Evolutionary conservation across 441 rosid genomes (phyloP).

Genomic region (Gossypium aridum): DNA sequence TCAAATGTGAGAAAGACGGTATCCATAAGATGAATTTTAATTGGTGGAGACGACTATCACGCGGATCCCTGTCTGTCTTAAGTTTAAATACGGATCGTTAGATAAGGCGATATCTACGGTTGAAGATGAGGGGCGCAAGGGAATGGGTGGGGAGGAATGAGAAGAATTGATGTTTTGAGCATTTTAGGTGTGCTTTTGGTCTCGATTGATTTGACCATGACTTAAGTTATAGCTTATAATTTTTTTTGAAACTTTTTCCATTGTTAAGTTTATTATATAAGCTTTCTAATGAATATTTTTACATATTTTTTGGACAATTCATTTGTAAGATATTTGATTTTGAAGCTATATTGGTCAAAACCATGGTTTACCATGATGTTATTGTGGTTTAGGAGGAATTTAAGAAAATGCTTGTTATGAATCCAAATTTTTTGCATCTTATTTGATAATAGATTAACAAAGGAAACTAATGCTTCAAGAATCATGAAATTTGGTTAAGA

Average conservation of each 20-base stretch:
- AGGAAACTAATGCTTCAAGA: conserved; percentile 20
- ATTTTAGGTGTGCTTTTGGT: conserved; percentile 65
- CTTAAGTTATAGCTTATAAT: conserved; percentile 19
- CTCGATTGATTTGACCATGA: conserved; percentile 26
- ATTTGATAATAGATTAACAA: conserved; percentile 19
- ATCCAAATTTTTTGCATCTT: conserved; percentile 1
- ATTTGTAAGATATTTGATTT: conserved; percentile 20
- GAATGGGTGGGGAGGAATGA: conserved; percentile 18
- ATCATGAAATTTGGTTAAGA: conserved; percentile 21
- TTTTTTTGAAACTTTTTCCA: conserved; percentile 19
- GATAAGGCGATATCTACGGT: conserved; percentile 55
- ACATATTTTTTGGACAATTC: neutral
- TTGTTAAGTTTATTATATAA: conserved; percentile 32
- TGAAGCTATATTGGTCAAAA: conserved; percentile 44
- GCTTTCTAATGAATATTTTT: conserved; percentile 37
- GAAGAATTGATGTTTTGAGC: conserved; percentile 13
- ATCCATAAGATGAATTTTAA: conserved; percentile 34
- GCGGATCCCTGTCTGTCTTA: conserved; percentile 38
- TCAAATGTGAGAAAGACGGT: conserved; percentile 27
- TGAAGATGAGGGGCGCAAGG: conserved; percentile 1
- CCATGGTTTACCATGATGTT: conserved; percentile 24
- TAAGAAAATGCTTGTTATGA: conserved; percentile 14
- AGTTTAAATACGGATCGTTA: conserved; percentile 56
- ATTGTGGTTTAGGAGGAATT: conserved; percentile 18
- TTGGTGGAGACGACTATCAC: conserved; percentile 43